Base-by-base conservation (phyloP, 2,329 filamentous ascomycete genomes). In the Pseudocercospora fijiensis region DNA sequence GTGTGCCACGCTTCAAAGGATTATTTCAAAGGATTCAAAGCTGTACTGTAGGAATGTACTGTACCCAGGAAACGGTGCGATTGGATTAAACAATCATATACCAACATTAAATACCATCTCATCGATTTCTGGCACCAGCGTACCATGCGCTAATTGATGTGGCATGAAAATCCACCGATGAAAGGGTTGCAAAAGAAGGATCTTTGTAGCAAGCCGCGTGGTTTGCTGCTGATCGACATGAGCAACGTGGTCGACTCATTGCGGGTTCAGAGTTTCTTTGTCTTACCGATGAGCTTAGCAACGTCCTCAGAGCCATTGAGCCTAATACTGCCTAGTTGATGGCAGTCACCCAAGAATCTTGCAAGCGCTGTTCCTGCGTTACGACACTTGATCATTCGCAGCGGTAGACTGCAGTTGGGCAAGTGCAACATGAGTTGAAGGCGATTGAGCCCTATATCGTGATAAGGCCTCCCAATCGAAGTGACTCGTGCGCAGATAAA, bases 191-290 rank as follows among this genome's bases (percentile, higher is more conserved):
- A 10, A 10, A 43, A 43, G n/a, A 43, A 24, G 18, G 43, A 47
- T 24, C 8, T 47, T 47, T 26, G 20, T 24, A 28, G 24, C 49
- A 26, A 4, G 22, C 16, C 22, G 24, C 20, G 49, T 53, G 49
- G 43, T 28, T 53, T 27, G 24, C 49, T 53, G 47, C 24, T 27
- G 47, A 52, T 52, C 47, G 47, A 7, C 47, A 52, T 52, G 47
- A 4, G 47, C 47, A 52, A 52, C 47, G 47, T 52, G 47, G 18
- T 20, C n/a, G 43, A 18, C 43, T 8, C 20, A n/a, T 45, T 45
- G n/a, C 43, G 18, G 43, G 43, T 22, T 18, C 43, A 45, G 43
- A 37, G 30, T 37, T 37, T 37, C 30, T 37, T 37, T 8, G 43
- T 47, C 47, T 24, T 22, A 27, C 24, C 47, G 47, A 20, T 52